Conservation (phyloP, 2,329 filamentous ascomycete species). For the Cordyceps javanica region DNA sequence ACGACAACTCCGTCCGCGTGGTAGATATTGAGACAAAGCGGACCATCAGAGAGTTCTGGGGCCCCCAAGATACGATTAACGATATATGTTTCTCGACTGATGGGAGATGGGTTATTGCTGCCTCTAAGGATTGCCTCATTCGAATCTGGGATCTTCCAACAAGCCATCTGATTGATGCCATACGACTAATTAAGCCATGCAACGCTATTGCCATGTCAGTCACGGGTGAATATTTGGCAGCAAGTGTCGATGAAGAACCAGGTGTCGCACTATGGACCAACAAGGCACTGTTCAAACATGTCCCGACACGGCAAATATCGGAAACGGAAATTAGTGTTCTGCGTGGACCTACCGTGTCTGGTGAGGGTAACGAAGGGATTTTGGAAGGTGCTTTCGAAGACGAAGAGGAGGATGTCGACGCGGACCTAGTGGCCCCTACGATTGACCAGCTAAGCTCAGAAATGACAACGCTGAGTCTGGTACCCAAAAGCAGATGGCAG, state of each 20-base stretch:
- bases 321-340: constrained; percentile 66
- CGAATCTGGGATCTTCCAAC: constrained; percentile 95
- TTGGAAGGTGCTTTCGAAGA: constrained; percentile 71
- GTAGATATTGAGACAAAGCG: constrained; percentile 87
- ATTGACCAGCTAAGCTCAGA: constrained; percentile 75
- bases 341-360: constrained; percentile 67
- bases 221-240: constrained; percentile 92
- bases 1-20: constrained; percentile 80
- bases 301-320: constrained; percentile 78
- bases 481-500: constrained; percentile 90
- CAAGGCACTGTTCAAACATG: constrained; percentile 80
- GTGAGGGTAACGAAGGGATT: constrained; percentile 70
- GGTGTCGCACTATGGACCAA: constrained; percentile 98
- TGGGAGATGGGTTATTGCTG: constrained; percentile 87
- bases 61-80: constrained; percentile 65
- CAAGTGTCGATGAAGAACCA: constrained; percentile 71
- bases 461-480: constrained; percentile 81
- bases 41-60: constrained; percentile 89
- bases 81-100: constrained; percentile 88
- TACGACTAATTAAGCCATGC: constrained; percentile 72
- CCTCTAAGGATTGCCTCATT: constrained; percentile 72
- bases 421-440: constrained; percentile 46
- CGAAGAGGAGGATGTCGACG: constrained; percentile 44
- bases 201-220: constrained; percentile 81
- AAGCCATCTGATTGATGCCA: constrained; percentile 88